Evolutionary conservation across 805 yeast genomes (phyloP), one percentile per base, ranked within the genome.

Genomic region (Candida vaughaniae): DNA sequence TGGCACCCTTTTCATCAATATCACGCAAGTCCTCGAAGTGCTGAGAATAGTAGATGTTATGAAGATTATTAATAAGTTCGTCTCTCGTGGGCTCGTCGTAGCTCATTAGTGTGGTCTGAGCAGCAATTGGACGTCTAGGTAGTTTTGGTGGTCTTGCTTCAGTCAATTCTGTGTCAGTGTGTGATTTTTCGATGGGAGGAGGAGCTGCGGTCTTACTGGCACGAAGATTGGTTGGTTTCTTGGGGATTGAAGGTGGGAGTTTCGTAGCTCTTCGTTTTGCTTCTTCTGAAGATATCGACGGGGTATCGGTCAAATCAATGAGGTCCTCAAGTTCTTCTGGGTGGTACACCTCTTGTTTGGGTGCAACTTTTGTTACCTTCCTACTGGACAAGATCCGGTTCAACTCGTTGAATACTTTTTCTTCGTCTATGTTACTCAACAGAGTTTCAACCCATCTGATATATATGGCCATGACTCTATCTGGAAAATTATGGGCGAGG

Each of bases 391-490:
- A 52, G 29, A 33, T 54, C 22, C 45, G 52, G 35, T 64, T 64
- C 25, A 60, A 45, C 45, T 64, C 68, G 16, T 31, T 38, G 22
- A 62, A 47, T n/a, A 66, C 62, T 27, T 47, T 48, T 14, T 41
- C 15, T 34, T 73, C 77, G 18, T 75, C 75, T 22, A 64, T 44
- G 32, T 75, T 77, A n/a, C 85, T 80, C 51, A 85, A 67, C 1
- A 91, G 82, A 29, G 74, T 73, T 8, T 74, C 73, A 5, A 95
- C 85, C 32, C 85, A 85, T 28, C 98, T 66, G 23, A 93, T 85
- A 55, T 78, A 90, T 4, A 93, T 86, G 1, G 84, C 95, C 16
- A 74, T 45, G 0, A 93, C 69, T 43, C 78, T 82, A 3, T 67
- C 62, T 0, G 96, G 95, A 49, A 65, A 77, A 22, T 55, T 46